Base-by-base conservation (phyloP, 2,329 filamentous ascomycete genomes). In the Saccharata proteae region DNA sequence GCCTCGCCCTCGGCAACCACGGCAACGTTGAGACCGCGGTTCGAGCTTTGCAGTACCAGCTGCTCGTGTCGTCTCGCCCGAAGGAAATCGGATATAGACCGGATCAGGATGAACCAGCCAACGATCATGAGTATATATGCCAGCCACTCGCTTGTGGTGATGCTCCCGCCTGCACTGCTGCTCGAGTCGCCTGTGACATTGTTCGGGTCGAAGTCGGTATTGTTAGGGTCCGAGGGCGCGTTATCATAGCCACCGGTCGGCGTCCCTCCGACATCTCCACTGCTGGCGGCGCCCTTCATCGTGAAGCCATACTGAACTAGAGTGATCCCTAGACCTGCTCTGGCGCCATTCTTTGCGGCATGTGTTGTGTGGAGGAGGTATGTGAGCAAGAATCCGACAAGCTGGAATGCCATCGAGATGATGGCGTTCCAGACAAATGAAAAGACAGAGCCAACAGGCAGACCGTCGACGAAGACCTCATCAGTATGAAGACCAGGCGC, bases 331-430 rank as follows among this genome's bases (percentile, higher is more conserved):
- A 98, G 77, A 32, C 90, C 90, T 30, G 88, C 86, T 48, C 84
- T 80, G 26, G 86, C 93, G 29, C 90, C 90, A 53, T 98, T 93
- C 63, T 98, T 98, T 46, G 90, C 90, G 4, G 90, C 90, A 57
- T 98, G 90, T 6, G 88, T 93, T 17, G 90, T 96, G 67, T 98
- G 90, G 3, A 98, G 71, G 35, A 98, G 81, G 55, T 98, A 98
- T 16, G 90, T 96, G 47, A 98, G 80, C 17, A 98, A 74, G 68
- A 98, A 98, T 32, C 90, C 90, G 58, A 94, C 83, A 40, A 96
- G 73, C 57, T 93, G 83, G 67, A 98, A 96, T 25, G 86, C 93
- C 70, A 93, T 88, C 42, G 84, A 92, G 43, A 98, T 96, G 74
- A 96, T 86, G 60, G 72, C 80, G 60, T 92, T 92, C 83, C 83